Base-by-base conservation (phyloP, 1,139 yeast species). In the Pichia sorboxylosa region DNA sequence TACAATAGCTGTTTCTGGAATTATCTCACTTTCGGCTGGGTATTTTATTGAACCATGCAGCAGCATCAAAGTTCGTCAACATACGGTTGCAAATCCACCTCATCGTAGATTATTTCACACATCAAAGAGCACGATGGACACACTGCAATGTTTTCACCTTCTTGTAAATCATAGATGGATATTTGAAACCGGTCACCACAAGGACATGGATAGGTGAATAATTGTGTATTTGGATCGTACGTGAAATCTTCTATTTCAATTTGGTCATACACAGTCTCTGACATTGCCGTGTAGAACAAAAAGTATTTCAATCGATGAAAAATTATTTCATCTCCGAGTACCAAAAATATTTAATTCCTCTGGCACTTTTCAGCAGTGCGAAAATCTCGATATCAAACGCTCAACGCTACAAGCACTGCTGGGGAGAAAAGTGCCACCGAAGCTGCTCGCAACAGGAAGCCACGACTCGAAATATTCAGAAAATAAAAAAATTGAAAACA, bases 171-270 rank as follows among this genome's bases (percentile, higher is more conserved):
- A 47, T 80, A 93, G 33, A 90, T 64, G 22, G 73, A 65, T 27
- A 90, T 81, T 52, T 92, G 94, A 58, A 90, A 90, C 49, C 76
- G 66, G 57, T 92, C 99, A 19, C 98, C 98, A 57, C 98, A 90
- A 0, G 99, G 99, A 63, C 98, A 90, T 5, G 99, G 99, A 48
- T 87, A 90, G 38, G 84, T 81, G 57, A 87, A 84, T 27, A 84
- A 59, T 55, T 79, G 85, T 10, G 82, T 74, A 19, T 64, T 64
- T 4, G 90, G 74, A 54, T 90, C 96, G 55, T 73, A 90, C 5
- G 87, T 78, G 73, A 90, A 85, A 55, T 90, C 99, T 57, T 90
- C 98, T 35, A 92, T 90, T 63, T 90, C 98, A 39, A 90, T 77
- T 54, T 90, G 94, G 55, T 90, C 98, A 58, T 90, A 90, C 23